Base-by-base conservation (phyloP, 2,329 filamentous ascomycete genomes). In the Ophiostoma himal-ulmi region DNA sequence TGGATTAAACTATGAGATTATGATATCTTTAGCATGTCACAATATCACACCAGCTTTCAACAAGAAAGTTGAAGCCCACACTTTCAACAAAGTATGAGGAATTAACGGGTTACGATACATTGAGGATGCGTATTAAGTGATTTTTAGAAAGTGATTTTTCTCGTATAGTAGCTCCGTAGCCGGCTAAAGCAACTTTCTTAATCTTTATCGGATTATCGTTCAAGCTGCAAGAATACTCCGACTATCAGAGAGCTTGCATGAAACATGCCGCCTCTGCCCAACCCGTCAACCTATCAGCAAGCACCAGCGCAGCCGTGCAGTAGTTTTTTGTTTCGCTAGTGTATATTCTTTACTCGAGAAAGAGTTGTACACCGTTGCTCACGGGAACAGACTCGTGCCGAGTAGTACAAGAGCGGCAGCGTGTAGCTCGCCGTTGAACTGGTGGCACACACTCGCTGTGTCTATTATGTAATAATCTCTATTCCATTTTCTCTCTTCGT, bases 31-130 rank as follows among this genome's bases (percentile, higher is more conserved):
- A 70, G 30, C 64, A 60, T 67, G 48, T 39, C 60, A 71, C 60
- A 48, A 6, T 54, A 54, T 26, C 48, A 54, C 11, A 22, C 52
- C 36, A 67, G 66, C 70, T 67, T 71, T 71, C 68, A 71, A 69
- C 70, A 62, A 34, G 57, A 57, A 62, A 62, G 57, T 62, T 62
- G 57, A 30, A 62, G 52, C 52, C 22, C 57, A 11, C 20, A 17
- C 57, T 62, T 62, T 62, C 57, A 62, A 62, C 57, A 62, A 62
- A 62, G 57, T 34, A 26, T 54, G 26, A 34, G 57, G 26, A 62
- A 34, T 62, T 62, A 62, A 57, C 52, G 52, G 48, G 52, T 57
- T 57, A 57, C n/a, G 52, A 11, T 64, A 20, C 3, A n/a, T 60
- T 57, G 52, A 20, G n/a, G 52, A 57, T 57, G 22, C 37, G 6